These are phyloP conservation scores for Candida yuanshanica DNA, from an alignment of 805 yeast species.

Conservation along the genomic window DNA sequence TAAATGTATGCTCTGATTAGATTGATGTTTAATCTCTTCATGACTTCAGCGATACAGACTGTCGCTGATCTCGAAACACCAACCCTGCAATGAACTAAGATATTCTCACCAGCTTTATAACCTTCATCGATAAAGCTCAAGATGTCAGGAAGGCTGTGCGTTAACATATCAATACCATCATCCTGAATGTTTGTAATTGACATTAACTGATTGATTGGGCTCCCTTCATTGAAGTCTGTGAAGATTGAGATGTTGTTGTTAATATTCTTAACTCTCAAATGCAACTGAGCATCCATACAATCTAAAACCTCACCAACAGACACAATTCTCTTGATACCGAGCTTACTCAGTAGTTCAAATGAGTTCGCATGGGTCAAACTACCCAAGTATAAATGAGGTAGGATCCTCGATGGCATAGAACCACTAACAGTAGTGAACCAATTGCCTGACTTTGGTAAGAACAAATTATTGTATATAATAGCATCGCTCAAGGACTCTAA, in stretches of 20 bases:
- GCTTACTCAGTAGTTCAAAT: slow-evolving; percentile 49
- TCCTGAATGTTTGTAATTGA: slow-evolving; percentile 73
- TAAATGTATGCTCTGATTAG: slow-evolving; percentile 77
- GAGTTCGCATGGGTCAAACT: slow-evolving; percentile 77
- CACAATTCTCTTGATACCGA: slow-evolving; percentile 70
- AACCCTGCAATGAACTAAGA: slow-evolving; percentile 88
- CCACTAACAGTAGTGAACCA: slow-evolving; percentile 41
- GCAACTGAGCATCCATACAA: slow-evolving; percentile 43
- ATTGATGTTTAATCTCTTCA: slow-evolving; percentile 64
- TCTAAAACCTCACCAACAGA: slow-evolving; percentile 78
- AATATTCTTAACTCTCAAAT: slow-evolving; percentile 11
- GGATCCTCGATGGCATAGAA: slow-evolving; percentile 74
- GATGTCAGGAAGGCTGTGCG: slow-evolving; percentile 55
- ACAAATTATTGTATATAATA: slow-evolving; percentile 29
- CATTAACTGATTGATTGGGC: slow-evolving; percentile 33
- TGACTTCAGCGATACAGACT: slow-evolving; percentile 91
- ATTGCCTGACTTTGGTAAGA: slow-evolving; percentile 20
- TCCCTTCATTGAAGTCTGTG: slow-evolving; percentile 8
- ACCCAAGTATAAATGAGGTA: slow-evolving; percentile 83
- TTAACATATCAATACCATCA: slow-evolving; percentile 81
- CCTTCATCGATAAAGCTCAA: slow-evolving; percentile 60
- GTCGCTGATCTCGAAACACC: slow-evolving; percentile 96
- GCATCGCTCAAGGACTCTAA: slow-evolving; percentile 21
- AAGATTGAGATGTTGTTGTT: slow-evolving; percentile 17
- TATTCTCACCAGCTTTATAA: slow-evolving; percentile 38